These are phyloP conservation scores for Aphanomyces euteiches DNA, from an alignment of 352 stramenopile species.

Conservation along the genomic window DNA sequence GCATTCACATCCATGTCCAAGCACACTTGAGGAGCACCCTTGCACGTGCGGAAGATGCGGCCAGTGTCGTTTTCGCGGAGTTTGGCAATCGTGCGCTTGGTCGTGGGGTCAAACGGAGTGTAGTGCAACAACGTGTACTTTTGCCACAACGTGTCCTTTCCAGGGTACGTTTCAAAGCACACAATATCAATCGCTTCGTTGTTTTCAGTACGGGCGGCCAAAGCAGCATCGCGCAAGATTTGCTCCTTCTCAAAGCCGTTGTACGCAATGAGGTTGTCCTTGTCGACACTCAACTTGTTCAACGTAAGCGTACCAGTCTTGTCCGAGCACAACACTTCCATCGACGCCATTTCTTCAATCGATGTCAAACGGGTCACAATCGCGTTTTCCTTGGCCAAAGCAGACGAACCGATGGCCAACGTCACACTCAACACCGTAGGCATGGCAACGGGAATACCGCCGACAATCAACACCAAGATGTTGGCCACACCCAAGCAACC, in stretches of 20 bases:
- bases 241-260: slow-evolving; percentile 24
- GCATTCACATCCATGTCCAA: slow-evolving; percentile 73
- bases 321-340: slow-evolving; percentile 88
- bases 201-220: slow-evolving; percentile 28
- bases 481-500: slow-evolving; percentile 26
- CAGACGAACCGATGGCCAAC: slow-evolving; percentile 84
- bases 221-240: slow-evolving; percentile 26
- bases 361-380: slow-evolving; percentile 87
- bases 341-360: slow-evolving; percentile 86
- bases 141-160: slow-evolving; percentile 58
- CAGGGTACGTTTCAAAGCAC: slow-evolving; percentile 40
- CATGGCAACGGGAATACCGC: slow-evolving; percentile 88
- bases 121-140: slow-evolving; percentile 51
- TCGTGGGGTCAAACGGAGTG: slow-evolving; percentile 65
- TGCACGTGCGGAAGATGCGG: slow-evolving; percentile 56
- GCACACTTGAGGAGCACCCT: slow-evolving; percentile 92
- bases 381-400: slow-evolving; percentile 72
- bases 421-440: slow-evolving; percentile 77
- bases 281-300: slow-evolving; percentile 86
- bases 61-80: slow-evolving; percentile 31
- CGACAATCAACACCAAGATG: slow-evolving; percentile 64
- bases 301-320: slow-evolving; percentile 92
- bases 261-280: slow-evolving; percentile 37
- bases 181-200: slow-evolving; percentile 28
- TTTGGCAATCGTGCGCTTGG: slow-evolving; percentile 62